These are phyloP conservation scores for Lachnellula subtilissima DNA, from an alignment of 2,329 filamentous ascomycete species.

Conservation along the genomic window DNA sequence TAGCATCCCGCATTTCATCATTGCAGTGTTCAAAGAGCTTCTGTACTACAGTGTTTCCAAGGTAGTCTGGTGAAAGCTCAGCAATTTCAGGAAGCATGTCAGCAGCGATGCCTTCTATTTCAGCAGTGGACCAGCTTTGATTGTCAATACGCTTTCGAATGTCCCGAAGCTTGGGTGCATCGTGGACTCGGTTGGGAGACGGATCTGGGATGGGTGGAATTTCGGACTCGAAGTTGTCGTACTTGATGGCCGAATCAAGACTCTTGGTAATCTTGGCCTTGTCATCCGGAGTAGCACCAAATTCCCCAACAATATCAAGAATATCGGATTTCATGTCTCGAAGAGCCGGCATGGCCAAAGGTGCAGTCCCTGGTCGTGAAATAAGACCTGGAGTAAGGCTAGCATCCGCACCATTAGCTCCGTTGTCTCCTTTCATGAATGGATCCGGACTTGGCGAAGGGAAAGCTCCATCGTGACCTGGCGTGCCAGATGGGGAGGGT, in stretches of 20 bases:
- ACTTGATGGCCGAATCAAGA: conserved; percentile 73
- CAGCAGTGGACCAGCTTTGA: conserved; percentile 74
- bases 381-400: conserved; percentile 35
- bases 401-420: conserved; percentile 33
- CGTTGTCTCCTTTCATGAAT: conserved; percentile 54
- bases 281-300: conserved; percentile 81
- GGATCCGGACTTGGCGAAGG: conserved; percentile 90
- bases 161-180: conserved; percentile 89
- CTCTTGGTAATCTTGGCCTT: conserved; percentile 64
- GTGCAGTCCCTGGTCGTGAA: conserved; percentile 41
- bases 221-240: conserved; percentile 68
- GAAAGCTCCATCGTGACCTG: conserved; percentile 81
- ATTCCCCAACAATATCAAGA: conserved; percentile 76
- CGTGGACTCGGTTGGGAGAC: conserved; percentile 81
- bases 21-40: conserved; percentile 97
- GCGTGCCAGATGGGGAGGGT: conserved; percentile 82
- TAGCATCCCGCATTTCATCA: conserved; percentile 81
- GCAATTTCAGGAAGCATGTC: conserved; percentile 97
- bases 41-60: conserved; percentile 98
- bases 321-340: conserved; percentile 79
- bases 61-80: conserved; percentile 89
- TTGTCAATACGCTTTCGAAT: conserved; percentile 98
- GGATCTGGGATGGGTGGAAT: conserved; percentile 88
- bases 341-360: conserved; percentile 67
- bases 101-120: conserved; percentile 87